Conservation (phyloP, 108 stramenopile genomes). For the Skeletonema costatum region DNA sequence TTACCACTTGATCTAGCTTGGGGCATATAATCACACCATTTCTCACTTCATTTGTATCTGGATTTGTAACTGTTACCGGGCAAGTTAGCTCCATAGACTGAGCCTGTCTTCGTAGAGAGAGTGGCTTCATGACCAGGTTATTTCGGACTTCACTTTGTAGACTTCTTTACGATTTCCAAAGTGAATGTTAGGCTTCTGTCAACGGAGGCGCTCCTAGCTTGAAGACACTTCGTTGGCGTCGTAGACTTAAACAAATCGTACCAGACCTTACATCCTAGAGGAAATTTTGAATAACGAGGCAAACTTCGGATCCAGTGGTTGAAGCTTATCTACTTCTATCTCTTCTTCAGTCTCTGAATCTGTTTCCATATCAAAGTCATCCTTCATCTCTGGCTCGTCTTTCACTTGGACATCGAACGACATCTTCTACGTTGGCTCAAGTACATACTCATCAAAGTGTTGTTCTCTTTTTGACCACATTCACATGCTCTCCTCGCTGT, state of each 20-base stretch:
- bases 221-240: background rate
- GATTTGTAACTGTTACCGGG: background rate
- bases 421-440: too few relatives aligned
- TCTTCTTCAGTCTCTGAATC: background rate
- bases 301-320: background rate
- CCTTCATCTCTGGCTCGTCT: background rate
- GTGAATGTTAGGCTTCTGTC: background rate
- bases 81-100: background rate
- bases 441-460: too few relatives aligned
- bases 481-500: too few relatives aligned
- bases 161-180: background rate
- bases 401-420: background rate
- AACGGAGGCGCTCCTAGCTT: background rate
- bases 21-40: background rate
- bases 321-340: background rate
- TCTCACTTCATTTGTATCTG: background rate
- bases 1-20: background rate
- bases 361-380: background rate
- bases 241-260: background rate
- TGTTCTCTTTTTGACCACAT: too few relatives aligned
- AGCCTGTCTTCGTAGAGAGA: background rate
- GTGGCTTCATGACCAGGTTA: background rate
- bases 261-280: background rate
- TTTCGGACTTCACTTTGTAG: background rate
- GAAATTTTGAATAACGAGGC: background rate